Evolutionary conservation across 345 rosid genomes (phyloP), one percentile per base, ranked within the genome.

Genomic region (Hibiscus trionum): DNA sequence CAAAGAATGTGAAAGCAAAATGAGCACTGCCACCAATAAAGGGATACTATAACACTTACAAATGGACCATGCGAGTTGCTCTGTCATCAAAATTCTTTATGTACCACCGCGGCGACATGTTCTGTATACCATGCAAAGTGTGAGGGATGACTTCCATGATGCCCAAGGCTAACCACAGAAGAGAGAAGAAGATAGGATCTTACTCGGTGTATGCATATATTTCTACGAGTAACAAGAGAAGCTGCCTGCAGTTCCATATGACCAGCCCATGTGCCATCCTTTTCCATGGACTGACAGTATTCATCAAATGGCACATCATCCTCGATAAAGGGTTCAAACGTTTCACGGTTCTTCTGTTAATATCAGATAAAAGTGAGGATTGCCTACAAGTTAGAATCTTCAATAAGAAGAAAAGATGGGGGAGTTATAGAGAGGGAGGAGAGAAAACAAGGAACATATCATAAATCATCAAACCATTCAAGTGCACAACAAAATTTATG

Each of bases 221-320:
- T 94, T 82, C 87, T 73, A 50, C 53, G 86, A 0, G 91, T 87
- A 73, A 91, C 96, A 74, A 91, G 95, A 75, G 98, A 94, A 80
- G 95, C 91, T 61, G 98, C 98, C 59, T 94, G 98, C 79, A 91
- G 72, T 73, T 94, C 98, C 96, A 94, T 90, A 79, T 94, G 90
- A 64, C 98, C 98, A 44, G 98, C 97, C 98, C 98, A 94, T 24
- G 96, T 86, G 44, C 97, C 96, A 82, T 94, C 98, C 31, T 82
- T 82, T 59, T 86, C 91, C 98, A 91, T 91, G 60, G 83, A 84
- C 74, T 79, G 85, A 72, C 95, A 88, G 62, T 94, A 94, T 61
- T 94, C 96, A 61, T 88, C 95, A 79, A 94, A 94, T 0, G 96
- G 97, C 21, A 88, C 81, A 50, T 90, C 97, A 81, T 94, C 98